Conservation (phyloP, 345 rosid species). For the Populus tremula region DNA sequence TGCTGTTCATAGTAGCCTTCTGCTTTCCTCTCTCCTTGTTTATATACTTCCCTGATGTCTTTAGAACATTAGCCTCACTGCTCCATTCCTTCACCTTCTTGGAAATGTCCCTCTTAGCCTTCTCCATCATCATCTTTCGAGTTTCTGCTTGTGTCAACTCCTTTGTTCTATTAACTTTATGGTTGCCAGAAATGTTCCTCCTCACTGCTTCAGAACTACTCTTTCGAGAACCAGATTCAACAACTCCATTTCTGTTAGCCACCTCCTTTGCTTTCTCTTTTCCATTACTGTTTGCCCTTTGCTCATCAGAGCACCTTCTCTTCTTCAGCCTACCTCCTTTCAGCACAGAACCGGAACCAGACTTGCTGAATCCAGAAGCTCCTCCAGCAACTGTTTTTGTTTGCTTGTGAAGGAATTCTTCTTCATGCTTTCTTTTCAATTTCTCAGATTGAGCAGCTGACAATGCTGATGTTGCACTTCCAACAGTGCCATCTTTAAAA, state of each 20-base stretch:
- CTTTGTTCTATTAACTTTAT: not conserved
- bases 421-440: constrained; percentile 26
- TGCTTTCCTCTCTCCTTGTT: constrained; percentile 16
- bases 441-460: constrained; percentile 21
- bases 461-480: constrained; percentile 7
- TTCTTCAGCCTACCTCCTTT: constrained; percentile 27
- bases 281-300: not conserved
- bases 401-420: constrained; percentile 15
- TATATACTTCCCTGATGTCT: constrained; percentile 15
- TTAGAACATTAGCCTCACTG: constrained; percentile 4
- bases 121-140: constrained; percentile 33
- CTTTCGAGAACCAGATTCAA: constrained; percentile 10
- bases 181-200: constrained; percentile 15
- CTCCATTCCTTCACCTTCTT: constrained; percentile 30
- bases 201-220: constrained; percentile 9
- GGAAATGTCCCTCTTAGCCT: constrained; percentile 36
- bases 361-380: constrained; percentile 9
- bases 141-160: constrained; percentile 26
- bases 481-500: constrained; percentile 15
- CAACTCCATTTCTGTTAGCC: constrained; percentile 11
- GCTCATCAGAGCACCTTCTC: constrained; percentile 27
- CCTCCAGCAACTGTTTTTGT: constrained; percentile 12
- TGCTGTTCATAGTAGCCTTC: constrained; percentile 15
- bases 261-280: constrained; percentile 5
- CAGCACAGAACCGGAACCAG: constrained; percentile 10